Base-by-base conservation (phyloP, 495 filamentous ascomycete genomes). In the Penicillium psychrofluorescens region DNA sequence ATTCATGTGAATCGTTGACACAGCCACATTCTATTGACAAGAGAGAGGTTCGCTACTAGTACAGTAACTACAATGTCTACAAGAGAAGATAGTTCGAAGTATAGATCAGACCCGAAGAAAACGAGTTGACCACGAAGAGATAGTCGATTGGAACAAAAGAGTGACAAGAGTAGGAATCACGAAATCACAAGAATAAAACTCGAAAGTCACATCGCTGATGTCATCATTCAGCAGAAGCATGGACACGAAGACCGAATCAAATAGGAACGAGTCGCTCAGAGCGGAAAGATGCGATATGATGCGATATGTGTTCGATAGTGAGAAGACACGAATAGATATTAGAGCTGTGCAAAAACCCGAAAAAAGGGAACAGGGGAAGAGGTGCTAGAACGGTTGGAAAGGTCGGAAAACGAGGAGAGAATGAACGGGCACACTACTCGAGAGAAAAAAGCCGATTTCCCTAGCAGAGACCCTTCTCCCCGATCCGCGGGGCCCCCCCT, bases 401-500 rank as follows among this genome's bases (percentile, higher is more conserved):
- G 46, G 44, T 44, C 46, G 42, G 40, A 47, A 13, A 36, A 22
- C 22, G 22, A 22, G 22, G 22, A 22, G 22, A 22, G 22, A 22
- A 22, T 22, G 4, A 22, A 22, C 6, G 22, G 22, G 22, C 22
- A 22, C 22, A 6, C 22, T 22, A 6, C 22, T 22, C 22, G 6
- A 22, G 22, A 22, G 22, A 6, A 6, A 22, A 4, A 22, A 6
- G 0, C 22, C 2, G 4, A 22, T 22, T 22, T 6, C 22, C 22
- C 22, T 22, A 22, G 22, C 22, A 22, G 22, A 22, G 22, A 22
- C 22, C 22, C 46, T 68, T 56, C 68, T 85, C 81, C 40, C 88
- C 88, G 56, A 95, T 71, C 47, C 86, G 74, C 46, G 85, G 81
- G 43, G 72, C 74, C 49, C 85, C 50, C 50, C 86, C 88, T 64